phyloP scores from a whole-genome alignment of 1,284 basidiomycete genomes.

The Cutaneotrichosporon cutaneum region DNA sequence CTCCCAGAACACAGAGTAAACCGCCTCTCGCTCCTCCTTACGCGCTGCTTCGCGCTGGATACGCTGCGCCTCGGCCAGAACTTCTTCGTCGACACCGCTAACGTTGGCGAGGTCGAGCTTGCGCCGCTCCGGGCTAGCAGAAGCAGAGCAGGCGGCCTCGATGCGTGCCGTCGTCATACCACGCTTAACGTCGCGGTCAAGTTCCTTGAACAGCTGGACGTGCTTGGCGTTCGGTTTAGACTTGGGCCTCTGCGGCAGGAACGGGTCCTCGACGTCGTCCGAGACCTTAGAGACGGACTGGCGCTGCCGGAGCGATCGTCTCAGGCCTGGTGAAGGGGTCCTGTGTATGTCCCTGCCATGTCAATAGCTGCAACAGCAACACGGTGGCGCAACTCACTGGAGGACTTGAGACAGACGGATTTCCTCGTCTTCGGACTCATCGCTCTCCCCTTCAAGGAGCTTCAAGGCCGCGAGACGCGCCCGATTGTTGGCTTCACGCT shows the following conservation, averaged over 20 bases:
- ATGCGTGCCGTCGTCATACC: slow-evolving; percentile 1
- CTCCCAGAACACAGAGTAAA: slow-evolving; percentile 7
- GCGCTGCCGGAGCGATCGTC: not conserved
- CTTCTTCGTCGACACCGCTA: not conserved
- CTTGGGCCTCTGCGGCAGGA: not conserved
- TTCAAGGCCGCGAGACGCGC: not conserved
- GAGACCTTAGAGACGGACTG: not conserved
- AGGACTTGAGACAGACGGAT: slow-evolving; percentile 1
- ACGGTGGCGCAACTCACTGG: not conserved
- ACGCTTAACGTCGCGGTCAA: not conserved
- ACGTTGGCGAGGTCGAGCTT: not conserved
- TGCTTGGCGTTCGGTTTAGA: not conserved
- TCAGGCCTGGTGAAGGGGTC: not conserved
- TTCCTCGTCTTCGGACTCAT: slow-evolving; percentile 10
- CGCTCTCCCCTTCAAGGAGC: slow-evolving; percentile 1
- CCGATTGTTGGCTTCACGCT: not conserved
- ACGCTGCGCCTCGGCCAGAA: not conserved
- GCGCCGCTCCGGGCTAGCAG: not conserved
- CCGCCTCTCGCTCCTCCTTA: slow-evolving; percentile 7
- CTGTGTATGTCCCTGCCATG: not conserved
- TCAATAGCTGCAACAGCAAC: not conserved
- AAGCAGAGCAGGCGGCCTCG: not conserved
- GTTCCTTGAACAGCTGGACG: not conserved
- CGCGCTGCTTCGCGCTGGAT: slow-evolving; percentile 2
- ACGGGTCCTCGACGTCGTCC: not conserved